These are phyloP conservation scores for Candida vaughaniae DNA, from an alignment of 805 yeast genomes.

Conservation along the genomic window DNA sequence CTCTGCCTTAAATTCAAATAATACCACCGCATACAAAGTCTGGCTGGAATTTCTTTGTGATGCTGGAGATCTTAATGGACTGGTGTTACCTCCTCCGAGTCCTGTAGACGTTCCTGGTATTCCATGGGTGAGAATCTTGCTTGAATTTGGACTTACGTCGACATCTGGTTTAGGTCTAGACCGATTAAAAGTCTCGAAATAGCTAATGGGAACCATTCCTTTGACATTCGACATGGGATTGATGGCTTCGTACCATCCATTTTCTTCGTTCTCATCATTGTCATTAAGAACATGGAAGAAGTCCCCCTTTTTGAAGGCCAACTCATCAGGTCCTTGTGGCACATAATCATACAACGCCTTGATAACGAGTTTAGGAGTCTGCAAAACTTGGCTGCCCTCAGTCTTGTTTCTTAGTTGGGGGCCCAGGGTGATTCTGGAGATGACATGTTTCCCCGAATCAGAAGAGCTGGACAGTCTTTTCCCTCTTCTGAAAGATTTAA, in stretches of 20 bases:
- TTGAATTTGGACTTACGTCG: background rate
- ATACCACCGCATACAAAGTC: constrained; percentile 78
- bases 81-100: background rate
- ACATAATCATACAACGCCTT: constrained; percentile 75
- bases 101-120: background rate
- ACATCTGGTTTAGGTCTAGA: constrained; percentile 39
- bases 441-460: constrained; percentile 28
- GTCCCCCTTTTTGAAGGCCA: constrained; percentile 78
- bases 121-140: constrained; percentile 2
- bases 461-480: constrained; percentile 37
- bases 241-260: constrained; percentile 82
- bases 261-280: constrained; percentile 25
- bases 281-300: constrained; percentile 69
- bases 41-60: constrained; percentile 27
- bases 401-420: constrained; percentile 10
- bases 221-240: constrained; percentile 75
- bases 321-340: constrained; percentile 79
- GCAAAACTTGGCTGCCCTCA: constrained; percentile 21
- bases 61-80: background rate
- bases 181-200: constrained; percentile 76
- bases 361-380: constrained; percentile 78
- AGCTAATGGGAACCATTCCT: constrained; percentile 86
- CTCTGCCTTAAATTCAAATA: constrained; percentile 85
- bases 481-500: constrained; percentile 41
- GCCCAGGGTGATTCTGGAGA: constrained; percentile 28